phyloP scores from a whole-genome alignment of 1,139 yeast species.

The Pichia sp. region DNA sequence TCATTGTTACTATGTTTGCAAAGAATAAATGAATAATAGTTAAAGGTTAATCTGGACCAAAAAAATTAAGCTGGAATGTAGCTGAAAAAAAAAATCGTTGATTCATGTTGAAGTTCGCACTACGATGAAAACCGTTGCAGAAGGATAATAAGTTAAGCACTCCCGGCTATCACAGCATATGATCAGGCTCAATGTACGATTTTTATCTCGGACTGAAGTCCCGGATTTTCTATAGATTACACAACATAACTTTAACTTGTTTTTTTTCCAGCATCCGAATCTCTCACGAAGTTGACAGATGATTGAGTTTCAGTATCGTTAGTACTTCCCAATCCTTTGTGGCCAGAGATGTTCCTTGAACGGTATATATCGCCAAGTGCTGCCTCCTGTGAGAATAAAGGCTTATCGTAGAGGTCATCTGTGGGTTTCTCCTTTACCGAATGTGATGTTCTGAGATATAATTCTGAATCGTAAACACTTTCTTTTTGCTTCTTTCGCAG shows the following conservation, averaged over 20 bases:
- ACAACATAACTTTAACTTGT: not conserved
- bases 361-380: conserved; percentile 48
- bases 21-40: too few relatives aligned
- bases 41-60: too few relatives aligned
- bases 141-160: too few relatives aligned
- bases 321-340: conserved; percentile 20
- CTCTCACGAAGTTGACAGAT: conserved; percentile 51
- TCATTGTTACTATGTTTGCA: not conserved
- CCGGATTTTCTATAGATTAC: too few relatives aligned
- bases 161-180: too few relatives aligned
- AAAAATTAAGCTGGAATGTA: too few relatives aligned
- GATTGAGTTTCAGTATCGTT: conserved; percentile 26
- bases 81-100: not conserved
- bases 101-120: not conserved
- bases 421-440: not conserved
- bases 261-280: conserved; percentile 21
- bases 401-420: conserved; percentile 52
- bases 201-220: too few relatives aligned
- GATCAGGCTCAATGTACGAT: too few relatives aligned
- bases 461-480: conserved; percentile 50
- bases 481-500: conserved; percentile 29
- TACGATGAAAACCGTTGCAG: not conserved
- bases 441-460: conserved; percentile 45
- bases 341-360: conserved; percentile 29
- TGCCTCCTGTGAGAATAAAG: conserved; percentile 50